phyloP scores from a whole-genome alignment of 169 alveolate species.

The Theileria sp. region DNA sequence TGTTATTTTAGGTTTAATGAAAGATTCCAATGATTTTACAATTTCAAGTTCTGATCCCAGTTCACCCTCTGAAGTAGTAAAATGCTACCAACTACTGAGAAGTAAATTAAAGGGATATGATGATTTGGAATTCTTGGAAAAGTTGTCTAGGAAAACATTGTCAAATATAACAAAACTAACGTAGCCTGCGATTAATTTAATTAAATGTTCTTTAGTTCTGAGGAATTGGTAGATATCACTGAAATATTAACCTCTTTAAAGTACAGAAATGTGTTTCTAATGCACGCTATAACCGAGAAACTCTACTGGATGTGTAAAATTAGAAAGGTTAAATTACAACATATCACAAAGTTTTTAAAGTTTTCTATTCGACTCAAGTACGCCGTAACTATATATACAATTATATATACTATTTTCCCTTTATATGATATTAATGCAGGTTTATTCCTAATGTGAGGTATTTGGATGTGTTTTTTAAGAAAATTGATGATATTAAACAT shows the following conservation, averaged over 20 bases:
- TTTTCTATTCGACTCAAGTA: constrained; percentile 43
- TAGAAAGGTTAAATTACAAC: constrained; percentile 24
- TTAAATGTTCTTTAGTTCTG: constrained; percentile 23
- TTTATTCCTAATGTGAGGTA: constrained; percentile 46
- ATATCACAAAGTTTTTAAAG: constrained; percentile 36
- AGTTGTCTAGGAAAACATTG: constrained; percentile 28
- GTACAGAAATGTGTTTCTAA: constrained; percentile 49
- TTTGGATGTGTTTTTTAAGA: constrained; percentile 26
- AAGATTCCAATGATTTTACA: background rate
- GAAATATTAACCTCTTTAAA: constrained; percentile 41
- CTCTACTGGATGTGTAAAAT: constrained; percentile 53
- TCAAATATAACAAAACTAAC: constrained; percentile 24
- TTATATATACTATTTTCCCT: background rate
- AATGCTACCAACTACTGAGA: constrained; percentile 30
- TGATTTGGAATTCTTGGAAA: constrained; percentile 22
- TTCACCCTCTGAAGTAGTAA: constrained; percentile 11
- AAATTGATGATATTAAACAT: constrained; percentile 33
- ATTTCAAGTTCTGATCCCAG: background rate
- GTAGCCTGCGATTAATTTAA: background rate
- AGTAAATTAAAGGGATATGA: constrained; percentile 52
- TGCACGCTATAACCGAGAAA: constrained; percentile 63
- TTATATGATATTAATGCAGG: constrained; percentile 9
- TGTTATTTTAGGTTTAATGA: background rate
- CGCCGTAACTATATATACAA: too few species aligned
- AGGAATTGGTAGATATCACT: constrained; percentile 39